Conservation (phyloP, 1,139 yeast species). For the Scheffersomyces quercinus region DNA sequence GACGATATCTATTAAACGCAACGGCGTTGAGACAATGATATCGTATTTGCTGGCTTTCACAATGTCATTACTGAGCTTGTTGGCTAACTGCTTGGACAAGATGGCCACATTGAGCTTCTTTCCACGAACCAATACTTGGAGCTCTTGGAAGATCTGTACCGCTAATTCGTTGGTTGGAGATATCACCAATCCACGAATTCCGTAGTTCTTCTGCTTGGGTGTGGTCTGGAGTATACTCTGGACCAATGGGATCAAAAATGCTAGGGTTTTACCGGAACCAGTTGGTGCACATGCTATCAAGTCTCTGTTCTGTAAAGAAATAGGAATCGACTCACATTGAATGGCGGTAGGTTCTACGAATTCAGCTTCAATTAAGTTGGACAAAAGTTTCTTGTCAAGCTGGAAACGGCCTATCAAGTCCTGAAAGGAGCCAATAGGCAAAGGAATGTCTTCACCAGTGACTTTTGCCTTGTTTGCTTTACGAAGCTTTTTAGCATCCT, state of each 20-base stretch:
- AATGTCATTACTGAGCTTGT: constrained; percentile 60
- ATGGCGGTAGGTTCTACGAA: constrained; percentile 89
- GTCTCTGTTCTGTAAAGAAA: constrained; percentile 64
- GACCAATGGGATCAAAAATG: constrained; percentile 80
- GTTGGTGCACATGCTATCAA: constrained; percentile 90
- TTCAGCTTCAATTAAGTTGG: constrained; percentile 66
- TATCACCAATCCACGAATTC: constrained; percentile 74
- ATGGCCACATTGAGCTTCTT: constrained; percentile 63
- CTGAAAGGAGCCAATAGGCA: constrained; percentile 86
- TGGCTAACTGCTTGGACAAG: constrained; percentile 74
- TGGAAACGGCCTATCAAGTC: constrained; percentile 71
- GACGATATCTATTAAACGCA: constrained; percentile 78
- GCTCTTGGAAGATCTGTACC: constrained; percentile 75
- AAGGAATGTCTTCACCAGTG: constrained; percentile 75
- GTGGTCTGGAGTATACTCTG: constrained; percentile 46
- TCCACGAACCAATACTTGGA: constrained; percentile 56
- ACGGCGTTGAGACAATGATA: constrained; percentile 82
- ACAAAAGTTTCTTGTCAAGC: constrained; percentile 60
- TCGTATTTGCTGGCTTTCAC: constrained; percentile 68
- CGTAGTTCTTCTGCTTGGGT: constrained; percentile 35
- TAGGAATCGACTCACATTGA: constrained; percentile 84
- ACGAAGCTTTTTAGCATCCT: constrained; percentile 61
- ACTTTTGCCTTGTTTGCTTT: constrained; percentile 60
- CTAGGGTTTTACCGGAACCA: constrained; percentile 90
- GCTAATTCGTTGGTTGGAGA: constrained; percentile 93